A percentile compares a stretch with the other conserved stretches of the same genome.
These are phyloP conservation scores for Apiotrichum brassicae DNA, from an alignment of 1,284 basidiomycete genomes.

Conservation along the genomic window DNA sequence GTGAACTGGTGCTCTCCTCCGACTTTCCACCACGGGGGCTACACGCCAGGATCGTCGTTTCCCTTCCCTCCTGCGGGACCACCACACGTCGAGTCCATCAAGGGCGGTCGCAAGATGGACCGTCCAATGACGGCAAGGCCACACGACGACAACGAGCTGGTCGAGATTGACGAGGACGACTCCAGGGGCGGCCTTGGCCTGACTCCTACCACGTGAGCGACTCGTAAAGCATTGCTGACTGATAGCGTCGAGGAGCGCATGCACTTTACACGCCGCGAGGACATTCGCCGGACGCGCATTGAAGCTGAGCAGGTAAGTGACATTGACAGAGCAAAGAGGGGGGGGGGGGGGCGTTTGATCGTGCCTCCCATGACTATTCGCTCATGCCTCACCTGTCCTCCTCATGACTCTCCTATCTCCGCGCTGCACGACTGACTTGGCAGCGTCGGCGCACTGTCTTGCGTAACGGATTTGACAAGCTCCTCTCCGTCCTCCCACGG, in stretches of 20 bases:
- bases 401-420: background rate
- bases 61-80: background rate
- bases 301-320: slow-evolving; percentile 39
- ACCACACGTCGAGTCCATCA: background rate
- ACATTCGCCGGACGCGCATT: slow-evolving; percentile 29
- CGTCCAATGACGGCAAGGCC: background rate
- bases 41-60: background rate
- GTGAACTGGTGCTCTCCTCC: background rate
- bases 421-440: slow-evolving; percentile 70
- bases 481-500: slow-evolving; percentile 74
- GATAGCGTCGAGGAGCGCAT: slow-evolving; percentile 14
- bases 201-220: slow-evolving; percentile 1
- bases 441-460: slow-evolving; percentile 80
- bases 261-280: slow-evolving; percentile 18
- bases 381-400: background rate
- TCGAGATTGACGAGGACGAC: background rate
- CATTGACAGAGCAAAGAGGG: background rate
- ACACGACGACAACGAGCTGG: background rate
- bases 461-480: slow-evolving; percentile 72
- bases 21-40: background rate
- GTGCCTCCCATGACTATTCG: background rate
- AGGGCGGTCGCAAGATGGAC: background rate
- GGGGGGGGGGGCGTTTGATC: no score
- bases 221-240: background rate
- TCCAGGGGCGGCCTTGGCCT: slow-evolving; percentile 5